Evolutionary conservation across 2,329 filamentous ascomycete genomes (phyloP).

Genomic region (Aspergillus unguis): DNA sequence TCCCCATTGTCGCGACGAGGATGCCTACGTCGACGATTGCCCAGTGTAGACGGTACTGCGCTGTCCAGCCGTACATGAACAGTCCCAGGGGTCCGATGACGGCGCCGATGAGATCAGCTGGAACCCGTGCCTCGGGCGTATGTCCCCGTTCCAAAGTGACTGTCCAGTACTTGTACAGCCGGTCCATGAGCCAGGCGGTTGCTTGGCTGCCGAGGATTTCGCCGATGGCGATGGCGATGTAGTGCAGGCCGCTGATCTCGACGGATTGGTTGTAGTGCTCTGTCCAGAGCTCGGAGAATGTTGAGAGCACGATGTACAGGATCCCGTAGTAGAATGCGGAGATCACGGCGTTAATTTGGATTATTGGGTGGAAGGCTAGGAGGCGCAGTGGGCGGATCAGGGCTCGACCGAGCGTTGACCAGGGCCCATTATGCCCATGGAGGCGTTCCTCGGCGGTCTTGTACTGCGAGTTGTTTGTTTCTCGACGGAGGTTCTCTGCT

Average conservation of each 20-base stretch:
- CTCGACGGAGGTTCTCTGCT: conserved; percentile 38
- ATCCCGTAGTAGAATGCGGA: conserved; percentile 58
- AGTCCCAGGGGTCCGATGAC: conserved; percentile 48
- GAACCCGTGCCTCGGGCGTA: conserved; percentile 55
- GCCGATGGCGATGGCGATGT: conserved; percentile 58
- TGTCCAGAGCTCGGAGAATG: conserved; percentile 57
- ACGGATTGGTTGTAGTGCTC: conserved; percentile 50
- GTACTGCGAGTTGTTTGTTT: neutral
- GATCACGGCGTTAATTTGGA: conserved; percentile 53
- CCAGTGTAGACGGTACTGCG: conserved; percentile 45
- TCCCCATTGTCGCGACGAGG: conserved; percentile 43
- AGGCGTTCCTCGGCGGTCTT: neutral
- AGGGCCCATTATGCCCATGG: neutral
- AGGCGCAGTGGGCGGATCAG: conserved; percentile 54
- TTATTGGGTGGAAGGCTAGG: conserved; percentile 55
- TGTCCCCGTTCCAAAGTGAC: conserved; percentile 22
- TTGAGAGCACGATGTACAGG: conserved; percentile 59
- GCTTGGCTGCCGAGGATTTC: conserved; percentile 54
- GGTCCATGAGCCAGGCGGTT: conserved; percentile 45
- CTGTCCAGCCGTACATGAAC: conserved; percentile 52
- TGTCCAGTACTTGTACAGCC: conserved; percentile 34
- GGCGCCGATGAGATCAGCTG: conserved; percentile 51
- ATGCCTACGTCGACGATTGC: conserved; percentile 45
- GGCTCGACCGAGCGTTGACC: conserved; percentile 30
- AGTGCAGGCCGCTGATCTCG: conserved; percentile 57